phyloP scores from a whole-genome alignment of 495 filamentous ascomycete species.

The Aspergillus conjunctus region DNA sequence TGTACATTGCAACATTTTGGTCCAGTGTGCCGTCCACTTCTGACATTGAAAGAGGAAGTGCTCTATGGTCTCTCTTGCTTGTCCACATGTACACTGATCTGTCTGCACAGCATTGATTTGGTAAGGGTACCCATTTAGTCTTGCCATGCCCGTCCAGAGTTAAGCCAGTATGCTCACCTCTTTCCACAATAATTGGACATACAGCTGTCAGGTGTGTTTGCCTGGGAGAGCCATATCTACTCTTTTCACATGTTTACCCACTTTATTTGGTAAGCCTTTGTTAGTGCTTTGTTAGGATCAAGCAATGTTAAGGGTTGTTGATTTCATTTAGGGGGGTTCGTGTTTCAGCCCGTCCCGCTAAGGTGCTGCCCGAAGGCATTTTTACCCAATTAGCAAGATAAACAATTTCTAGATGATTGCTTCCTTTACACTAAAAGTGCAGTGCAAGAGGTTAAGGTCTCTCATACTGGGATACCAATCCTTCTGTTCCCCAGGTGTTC shows the following conservation, averaged over 20 bases:
- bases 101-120: too few species aligned
- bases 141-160: conserved; percentile 38
- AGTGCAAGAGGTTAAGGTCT: too few species aligned
- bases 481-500: too few species aligned
- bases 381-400: background rate
- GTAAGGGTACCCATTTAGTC: conserved; percentile 38
- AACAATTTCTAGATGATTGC: background rate
- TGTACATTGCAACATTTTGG: conserved; percentile 38
- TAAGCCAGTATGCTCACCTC: conserved; percentile 30
- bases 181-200: conserved; percentile 33
- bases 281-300: conserved; percentile 22
- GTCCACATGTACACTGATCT: conserved; percentile 33
- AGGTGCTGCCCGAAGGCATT: background rate
- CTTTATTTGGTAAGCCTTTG: conserved; percentile 20
- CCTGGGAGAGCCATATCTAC: conserved; percentile 36
- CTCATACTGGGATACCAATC: too few species aligned
- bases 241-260: conserved; percentile 32
- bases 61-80: conserved; percentile 37
- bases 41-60: conserved; percentile 40
- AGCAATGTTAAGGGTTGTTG: too few species aligned
- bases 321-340: too few species aligned
- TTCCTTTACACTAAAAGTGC: background rate
- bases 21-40: conserved; percentile 33
- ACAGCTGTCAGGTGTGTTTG: conserved; percentile 34
- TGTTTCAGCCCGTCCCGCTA: background rate